A percentile compares a stretch with the other conserved stretches of the same genome.
These are phyloP conservation scores for Lenwebbia sp. DNA, from an alignment of 345 rosid species.

Conservation along the genomic window DNA sequence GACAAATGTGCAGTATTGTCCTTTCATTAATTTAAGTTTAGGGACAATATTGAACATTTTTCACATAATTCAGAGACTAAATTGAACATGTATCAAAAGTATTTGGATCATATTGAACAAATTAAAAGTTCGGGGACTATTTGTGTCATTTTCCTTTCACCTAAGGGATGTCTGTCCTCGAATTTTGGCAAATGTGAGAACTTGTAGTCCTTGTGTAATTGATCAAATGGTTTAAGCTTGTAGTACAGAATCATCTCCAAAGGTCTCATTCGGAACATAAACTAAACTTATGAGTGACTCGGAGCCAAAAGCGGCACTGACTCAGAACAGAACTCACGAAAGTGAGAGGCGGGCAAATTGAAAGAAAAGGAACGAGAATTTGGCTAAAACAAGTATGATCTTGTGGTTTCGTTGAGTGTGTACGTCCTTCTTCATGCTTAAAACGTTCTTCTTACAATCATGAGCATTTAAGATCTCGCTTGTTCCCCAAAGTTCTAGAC, in stretches of 20 bases:
- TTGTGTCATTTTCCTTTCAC: background rate
- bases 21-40: no score
- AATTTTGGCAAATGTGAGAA: no score
- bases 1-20: no score
- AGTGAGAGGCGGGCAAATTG: background rate
- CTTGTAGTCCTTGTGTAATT: background rate
- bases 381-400: background rate
- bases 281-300: background rate
- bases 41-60: no score
- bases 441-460: background rate
- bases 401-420: background rate
- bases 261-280: background rate
- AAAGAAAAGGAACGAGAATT: background rate
- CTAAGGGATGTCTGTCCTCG: background rate
- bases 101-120: no score
- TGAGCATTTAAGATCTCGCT: background rate
- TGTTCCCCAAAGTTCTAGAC: background rate
- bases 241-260: no score
- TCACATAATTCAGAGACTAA: no score
- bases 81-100: no score
- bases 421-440: background rate
- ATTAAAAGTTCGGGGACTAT: no score
- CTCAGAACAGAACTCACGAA: background rate
- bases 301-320: background rate
- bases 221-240: background rate